These are phyloP conservation scores for Colletotrichum tropicale DNA, from an alignment of 2,329 filamentous ascomycete species.

Conservation along the genomic window DNA sequence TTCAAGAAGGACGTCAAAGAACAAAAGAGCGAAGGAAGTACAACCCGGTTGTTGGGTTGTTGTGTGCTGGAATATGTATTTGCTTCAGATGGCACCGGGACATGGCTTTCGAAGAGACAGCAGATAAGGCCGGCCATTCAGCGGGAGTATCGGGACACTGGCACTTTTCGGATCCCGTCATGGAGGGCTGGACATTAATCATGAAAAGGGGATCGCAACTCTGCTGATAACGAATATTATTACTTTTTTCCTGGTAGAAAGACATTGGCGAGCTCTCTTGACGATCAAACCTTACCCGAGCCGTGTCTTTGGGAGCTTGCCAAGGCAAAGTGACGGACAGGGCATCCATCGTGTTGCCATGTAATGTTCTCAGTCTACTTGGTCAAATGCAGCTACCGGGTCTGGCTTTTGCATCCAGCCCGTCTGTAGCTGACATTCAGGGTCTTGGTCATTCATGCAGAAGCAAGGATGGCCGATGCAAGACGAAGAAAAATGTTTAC, in stretches of 20 bases:
- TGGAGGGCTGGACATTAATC: slow-evolving; percentile 1
- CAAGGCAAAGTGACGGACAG: neutral
- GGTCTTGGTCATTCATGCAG: neutral
- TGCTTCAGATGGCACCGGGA: neutral
- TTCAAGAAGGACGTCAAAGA: neutral
- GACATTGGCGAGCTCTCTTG: neutral
- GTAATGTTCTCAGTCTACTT: neutral
- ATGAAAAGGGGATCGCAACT: neutral
- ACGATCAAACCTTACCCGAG: neutral
- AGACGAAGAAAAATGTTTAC: neutral
- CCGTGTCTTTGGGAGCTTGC: neutral
- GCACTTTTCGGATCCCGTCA: neutral
- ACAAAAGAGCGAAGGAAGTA: neutral
- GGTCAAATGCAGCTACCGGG: neutral
- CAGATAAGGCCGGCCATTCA: neutral
- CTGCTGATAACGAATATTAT: neutral
- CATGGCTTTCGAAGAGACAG: neutral
- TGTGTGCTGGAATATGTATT: neutral
- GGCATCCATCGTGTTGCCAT: neutral
- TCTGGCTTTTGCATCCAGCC: neutral
- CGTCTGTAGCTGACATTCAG: neutral
- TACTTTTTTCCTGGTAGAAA: neutral
- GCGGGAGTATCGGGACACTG: neutral
- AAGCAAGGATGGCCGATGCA: neutral
- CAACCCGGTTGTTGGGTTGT: neutral